phyloP scores from a whole-genome alignment of 352 stramenopile genomes.

The Globisporangium cystogenes region DNA sequence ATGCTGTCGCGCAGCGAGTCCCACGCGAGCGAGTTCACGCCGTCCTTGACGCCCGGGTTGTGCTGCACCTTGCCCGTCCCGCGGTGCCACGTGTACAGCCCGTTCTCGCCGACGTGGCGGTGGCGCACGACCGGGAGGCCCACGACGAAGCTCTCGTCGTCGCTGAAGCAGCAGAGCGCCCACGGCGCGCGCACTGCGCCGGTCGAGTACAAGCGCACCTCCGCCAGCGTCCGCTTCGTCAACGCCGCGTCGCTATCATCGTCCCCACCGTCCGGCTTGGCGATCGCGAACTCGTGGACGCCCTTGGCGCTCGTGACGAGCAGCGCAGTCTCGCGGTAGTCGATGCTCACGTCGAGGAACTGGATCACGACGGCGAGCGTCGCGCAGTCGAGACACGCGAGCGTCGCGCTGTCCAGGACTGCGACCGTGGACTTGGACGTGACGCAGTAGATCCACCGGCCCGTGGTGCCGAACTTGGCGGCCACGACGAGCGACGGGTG shows the following conservation, averaged over 20 bases:
- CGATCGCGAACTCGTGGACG: slow-evolving; percentile 55
- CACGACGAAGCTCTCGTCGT: slow-evolving; percentile 58
- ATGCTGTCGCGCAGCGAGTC: slow-evolving; percentile 47
- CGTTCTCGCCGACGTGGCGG: slow-evolving; percentile 73
- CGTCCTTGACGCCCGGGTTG: slow-evolving; percentile 71
- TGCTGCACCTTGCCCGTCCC: slow-evolving; percentile 49
- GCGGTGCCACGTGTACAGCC: slow-evolving; percentile 75
- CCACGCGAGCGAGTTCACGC: slow-evolving; percentile 56
- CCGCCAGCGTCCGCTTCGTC: slow-evolving; percentile 20
- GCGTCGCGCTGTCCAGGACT: slow-evolving; percentile 45
- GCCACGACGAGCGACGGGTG: slow-evolving; percentile 49
- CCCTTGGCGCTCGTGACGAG: slow-evolving; percentile 69
- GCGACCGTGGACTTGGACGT: slow-evolving; percentile 64
- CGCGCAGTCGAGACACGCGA: slow-evolving; percentile 38
- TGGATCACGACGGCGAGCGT: slow-evolving; percentile 53
- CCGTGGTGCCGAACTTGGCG: slow-evolving; percentile 43
- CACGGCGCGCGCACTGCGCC: slow-evolving; percentile 69
- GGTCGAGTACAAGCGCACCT: slow-evolving; percentile 51
- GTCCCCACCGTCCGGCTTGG: not conserved
- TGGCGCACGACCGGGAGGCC: slow-evolving; percentile 75
- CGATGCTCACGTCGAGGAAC: slow-evolving; percentile 62
- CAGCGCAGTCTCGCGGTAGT: slow-evolving; percentile 41
- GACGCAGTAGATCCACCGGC: slow-evolving; percentile 56
- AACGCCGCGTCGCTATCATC: not conserved
- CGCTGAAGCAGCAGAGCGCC: slow-evolving; percentile 66